phyloP scores from a whole-genome alignment of 345 rosid genomes.

The Pugionium dolabratum region DNA sequence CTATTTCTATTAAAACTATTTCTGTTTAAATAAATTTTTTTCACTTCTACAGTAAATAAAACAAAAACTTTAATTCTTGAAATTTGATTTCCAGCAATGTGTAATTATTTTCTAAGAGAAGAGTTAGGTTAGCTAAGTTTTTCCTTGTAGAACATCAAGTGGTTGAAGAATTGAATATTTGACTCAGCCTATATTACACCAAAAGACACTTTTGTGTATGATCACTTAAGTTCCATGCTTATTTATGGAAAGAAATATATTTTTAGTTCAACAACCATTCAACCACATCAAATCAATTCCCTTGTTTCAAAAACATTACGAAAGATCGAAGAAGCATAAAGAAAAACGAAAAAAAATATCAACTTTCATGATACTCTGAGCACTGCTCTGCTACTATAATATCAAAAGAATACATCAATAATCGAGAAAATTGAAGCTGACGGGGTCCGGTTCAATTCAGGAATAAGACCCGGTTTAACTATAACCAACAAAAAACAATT shows the following conservation, averaged over 20 bases:
- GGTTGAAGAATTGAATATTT: slow-evolving; percentile 26
- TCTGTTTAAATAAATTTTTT: no score
- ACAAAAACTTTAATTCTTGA: no score
- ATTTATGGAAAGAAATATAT: background rate
- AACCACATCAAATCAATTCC: background rate
- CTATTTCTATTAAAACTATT: no score
- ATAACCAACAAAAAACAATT: slow-evolving; percentile 30
- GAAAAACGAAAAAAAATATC: background rate
- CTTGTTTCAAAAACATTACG: background rate
- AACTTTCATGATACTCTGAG: slow-evolving; percentile 25
- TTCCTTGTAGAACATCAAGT: slow-evolving; percentile 17
- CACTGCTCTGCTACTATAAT: slow-evolving; percentile 25
- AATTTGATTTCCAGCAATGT: no score
- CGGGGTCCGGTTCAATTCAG: slow-evolving; percentile 16
- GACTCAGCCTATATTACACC: slow-evolving; percentile 17
- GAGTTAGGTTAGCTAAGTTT: slow-evolving; percentile 3
- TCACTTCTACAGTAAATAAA: no score
- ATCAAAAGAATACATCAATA: slow-evolving; percentile 43
- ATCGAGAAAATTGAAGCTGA: slow-evolving; percentile 24
- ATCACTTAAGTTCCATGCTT: slow-evolving; percentile 14
- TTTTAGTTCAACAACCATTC: slow-evolving; percentile 29
- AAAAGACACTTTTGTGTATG: background rate
- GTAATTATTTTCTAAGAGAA: no score
- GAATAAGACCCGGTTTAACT: slow-evolving; percentile 9
- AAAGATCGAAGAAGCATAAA: slow-evolving; percentile 8